These are phyloP conservation scores for Eucalyptus melliodora DNA, from an alignment of 345 rosid species.

Conservation along the genomic window DNA sequence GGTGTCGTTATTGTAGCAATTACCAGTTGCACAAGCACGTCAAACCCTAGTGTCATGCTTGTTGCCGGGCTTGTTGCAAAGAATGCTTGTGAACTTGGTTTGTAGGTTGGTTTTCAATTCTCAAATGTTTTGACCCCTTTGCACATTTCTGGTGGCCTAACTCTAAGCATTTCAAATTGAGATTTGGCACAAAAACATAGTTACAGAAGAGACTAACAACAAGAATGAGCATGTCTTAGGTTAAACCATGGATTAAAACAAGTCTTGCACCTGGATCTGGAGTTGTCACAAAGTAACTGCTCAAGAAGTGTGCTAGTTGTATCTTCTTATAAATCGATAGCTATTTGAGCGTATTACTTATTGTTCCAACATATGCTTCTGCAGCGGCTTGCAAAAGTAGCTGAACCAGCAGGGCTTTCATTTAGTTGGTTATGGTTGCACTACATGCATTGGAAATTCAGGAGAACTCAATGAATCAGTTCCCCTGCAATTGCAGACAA, in stretches of 20 bases:
- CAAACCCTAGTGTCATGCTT: constrained; percentile 84
- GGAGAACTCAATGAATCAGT: constrained; percentile 61
- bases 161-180: background rate
- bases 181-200: background rate
- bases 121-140: background rate
- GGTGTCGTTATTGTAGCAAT: constrained; percentile 80
- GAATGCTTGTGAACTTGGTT: constrained; percentile 62
- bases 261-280: constrained; percentile 87
- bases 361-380: background rate
- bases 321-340: background rate
- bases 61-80: constrained; percentile 77
- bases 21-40: constrained; percentile 76
- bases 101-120: constrained; percentile 33
- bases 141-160: background rate
- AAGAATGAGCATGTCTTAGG: constrained; percentile 17
- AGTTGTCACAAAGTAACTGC: constrained; percentile 64
- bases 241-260: constrained; percentile 84
- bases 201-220: background rate
- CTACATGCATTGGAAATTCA: constrained; percentile 76
- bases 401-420: constrained; percentile 58
- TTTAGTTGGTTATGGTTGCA: constrained; percentile 79
- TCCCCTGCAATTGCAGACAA: constrained; percentile 50
- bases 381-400: constrained; percentile 62
- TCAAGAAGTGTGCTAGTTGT: constrained; percentile 27
- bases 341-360: background rate